Percentiles rank a stretch among this genome's conserved stretches.
These are phyloP conservation scores for Russula sp. DNA, from an alignment of 768 basidiomycete genomes.

Conservation along the genomic window DNA sequence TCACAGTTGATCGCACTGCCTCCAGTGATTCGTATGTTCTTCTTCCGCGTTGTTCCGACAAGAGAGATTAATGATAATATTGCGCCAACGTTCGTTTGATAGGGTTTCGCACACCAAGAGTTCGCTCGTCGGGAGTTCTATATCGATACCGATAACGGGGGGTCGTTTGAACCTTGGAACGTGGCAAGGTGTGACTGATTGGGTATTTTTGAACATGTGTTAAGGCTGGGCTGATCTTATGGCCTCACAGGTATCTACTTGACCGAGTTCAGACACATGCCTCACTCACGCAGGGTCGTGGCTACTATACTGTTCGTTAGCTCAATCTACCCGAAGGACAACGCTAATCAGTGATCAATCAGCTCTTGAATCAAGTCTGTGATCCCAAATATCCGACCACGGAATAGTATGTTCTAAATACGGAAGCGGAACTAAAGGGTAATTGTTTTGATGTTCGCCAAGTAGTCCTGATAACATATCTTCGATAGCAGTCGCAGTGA, in stretches of 20 bases:
- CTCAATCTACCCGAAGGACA: neutral
- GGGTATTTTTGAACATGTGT: neutral
- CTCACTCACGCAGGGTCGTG: slow-evolving; percentile 68
- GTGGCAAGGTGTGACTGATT: slow-evolving; percentile 72
- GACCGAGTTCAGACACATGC: slow-evolving; percentile 71
- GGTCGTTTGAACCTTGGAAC: slow-evolving; percentile 79
- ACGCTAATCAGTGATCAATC: neutral
- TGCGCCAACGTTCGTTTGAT: neutral
- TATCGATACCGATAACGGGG: slow-evolving; percentile 81
- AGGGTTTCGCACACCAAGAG: slow-evolving; percentile 92
- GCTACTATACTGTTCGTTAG: slow-evolving; percentile 72
- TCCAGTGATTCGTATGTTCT: slow-evolving; percentile 24
- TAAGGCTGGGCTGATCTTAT: neutral
- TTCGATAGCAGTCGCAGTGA: too few relatives aligned
- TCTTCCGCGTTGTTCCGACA: neutral
- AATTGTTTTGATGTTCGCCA: too few relatives aligned
- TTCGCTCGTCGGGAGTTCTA: slow-evolving; percentile 75
- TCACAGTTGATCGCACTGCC: neutral
- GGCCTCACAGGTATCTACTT: slow-evolving; percentile 67
- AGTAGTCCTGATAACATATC: too few relatives aligned
- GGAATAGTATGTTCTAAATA: neutral
- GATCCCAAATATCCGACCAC: neutral
- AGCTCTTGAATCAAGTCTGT: slow-evolving; percentile 13
- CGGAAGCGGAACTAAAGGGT: neutral
- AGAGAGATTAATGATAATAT: slow-evolving; percentile 6